phyloP scores from a whole-genome alignment of 2,329 filamentous ascomycete genomes.

The Nothophaeocryptopus gaeumannii region DNA sequence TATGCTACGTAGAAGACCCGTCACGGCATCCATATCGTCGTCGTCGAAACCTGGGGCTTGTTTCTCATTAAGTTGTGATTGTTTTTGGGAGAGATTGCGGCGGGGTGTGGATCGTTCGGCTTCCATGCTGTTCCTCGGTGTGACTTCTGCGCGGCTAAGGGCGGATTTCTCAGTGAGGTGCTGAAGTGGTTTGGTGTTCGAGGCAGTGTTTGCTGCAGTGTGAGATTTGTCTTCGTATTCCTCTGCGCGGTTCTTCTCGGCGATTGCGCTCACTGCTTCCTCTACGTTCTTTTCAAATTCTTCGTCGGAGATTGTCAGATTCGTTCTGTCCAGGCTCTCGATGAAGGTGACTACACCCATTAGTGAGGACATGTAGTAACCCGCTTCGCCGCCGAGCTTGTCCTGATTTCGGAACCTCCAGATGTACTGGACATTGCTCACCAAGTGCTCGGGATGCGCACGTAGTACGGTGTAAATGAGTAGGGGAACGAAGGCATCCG shows the following conservation, averaged over 20 bases:
- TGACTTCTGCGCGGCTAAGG: constrained; percentile 56
- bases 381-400: constrained; percentile 93
- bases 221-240: constrained; percentile 42
- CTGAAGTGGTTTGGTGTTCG: constrained; percentile 35
- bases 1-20: constrained; percentile 82
- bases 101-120: constrained; percentile 58
- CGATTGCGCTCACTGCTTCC: constrained; percentile 89
- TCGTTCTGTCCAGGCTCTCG: constrained; percentile 91
- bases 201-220: constrained; percentile 28
- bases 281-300: constrained; percentile 98
- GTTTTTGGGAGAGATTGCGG: constrained; percentile 53
- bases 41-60: constrained; percentile 29
- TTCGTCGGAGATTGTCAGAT: constrained; percentile 86
- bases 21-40: constrained; percentile 78
- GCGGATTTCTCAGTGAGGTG: constrained; percentile 49
- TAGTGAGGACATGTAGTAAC: constrained; percentile 94
- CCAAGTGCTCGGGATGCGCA: constrained; percentile 89
- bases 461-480: constrained; percentile 94
- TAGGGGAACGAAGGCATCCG: constrained; percentile 91
- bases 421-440: constrained; percentile 98
- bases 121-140: constrained; percentile 58
- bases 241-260: constrained; percentile 73
- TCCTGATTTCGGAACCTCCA: constrained; percentile 95
- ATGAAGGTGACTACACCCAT: constrained; percentile 96
- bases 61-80: constrained; percentile 20